Evolutionary conservation across 345 rosid species (phyloP).

Genomic region (Lepidium didymum): DNA sequence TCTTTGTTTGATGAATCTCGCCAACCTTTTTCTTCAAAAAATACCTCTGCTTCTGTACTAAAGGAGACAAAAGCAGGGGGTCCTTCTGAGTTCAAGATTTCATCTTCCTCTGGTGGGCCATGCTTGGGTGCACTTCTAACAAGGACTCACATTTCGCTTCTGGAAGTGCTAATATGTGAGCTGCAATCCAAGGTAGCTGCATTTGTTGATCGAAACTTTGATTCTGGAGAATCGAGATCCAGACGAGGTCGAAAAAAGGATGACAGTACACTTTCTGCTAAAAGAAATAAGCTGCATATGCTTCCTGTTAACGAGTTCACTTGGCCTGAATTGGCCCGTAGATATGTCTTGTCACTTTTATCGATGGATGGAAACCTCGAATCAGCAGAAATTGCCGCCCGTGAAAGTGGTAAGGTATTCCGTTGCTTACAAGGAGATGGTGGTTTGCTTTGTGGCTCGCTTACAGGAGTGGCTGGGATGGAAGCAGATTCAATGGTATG

Average conservation of each 20-base stretch:
- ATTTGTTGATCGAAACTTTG: slow-evolving; percentile 84
- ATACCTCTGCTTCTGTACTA: slow-evolving; percentile 30
- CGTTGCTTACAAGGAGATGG: slow-evolving; percentile 99
- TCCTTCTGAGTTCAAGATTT: slow-evolving; percentile 28
- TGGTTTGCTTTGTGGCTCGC: slow-evolving; percentile 90
- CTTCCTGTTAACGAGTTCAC: slow-evolving; percentile 86
- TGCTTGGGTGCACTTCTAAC: slow-evolving; percentile 51
- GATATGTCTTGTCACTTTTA: slow-evolving; percentile 69
- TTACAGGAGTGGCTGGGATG: slow-evolving; percentile 89
- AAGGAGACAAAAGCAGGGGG: slow-evolving; percentile 42
- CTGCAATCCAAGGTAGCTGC: slow-evolving; percentile 89
- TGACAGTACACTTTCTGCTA: slow-evolving; percentile 47
- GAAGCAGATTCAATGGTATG: slow-evolving; percentile 97
- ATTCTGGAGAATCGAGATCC: slow-evolving; percentile 70
- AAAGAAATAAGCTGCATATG: slow-evolving; percentile 61
- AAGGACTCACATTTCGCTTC: slow-evolving; percentile 55
- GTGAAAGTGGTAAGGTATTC: slow-evolving; percentile 81
- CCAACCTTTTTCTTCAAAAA: slow-evolving; percentile 22
- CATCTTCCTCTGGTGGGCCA: slow-evolving; percentile 32
- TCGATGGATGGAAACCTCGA: slow-evolving; percentile 87
- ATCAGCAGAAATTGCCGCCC: slow-evolving; percentile 67
- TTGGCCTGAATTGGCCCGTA: slow-evolving; percentile 94
- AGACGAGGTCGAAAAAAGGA: slow-evolving; percentile 88
- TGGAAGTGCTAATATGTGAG: slow-evolving; percentile 71
- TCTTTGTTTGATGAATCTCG: slow-evolving; percentile 32